These are phyloP conservation scores for Gaultheria prostrata DNA, from an alignment of 148 eudicot species.

Conservation along the genomic window DNA sequence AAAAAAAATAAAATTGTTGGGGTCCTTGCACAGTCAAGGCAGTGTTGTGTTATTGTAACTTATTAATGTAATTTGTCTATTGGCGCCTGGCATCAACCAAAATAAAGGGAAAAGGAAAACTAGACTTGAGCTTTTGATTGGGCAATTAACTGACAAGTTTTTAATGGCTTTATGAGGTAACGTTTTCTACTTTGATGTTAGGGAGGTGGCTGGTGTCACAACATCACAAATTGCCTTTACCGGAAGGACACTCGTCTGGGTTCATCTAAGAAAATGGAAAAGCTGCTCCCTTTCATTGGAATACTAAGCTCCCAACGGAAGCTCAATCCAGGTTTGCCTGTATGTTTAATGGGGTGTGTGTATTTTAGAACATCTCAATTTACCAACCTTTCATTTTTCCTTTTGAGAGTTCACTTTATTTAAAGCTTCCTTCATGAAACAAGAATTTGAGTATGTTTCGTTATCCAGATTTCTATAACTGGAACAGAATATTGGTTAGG, in stretches of 20 bases:
- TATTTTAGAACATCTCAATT: background rate
- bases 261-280: conserved; percentile 64
- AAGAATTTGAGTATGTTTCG: background rate
- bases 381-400: background rate
- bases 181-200: conserved; percentile 11
- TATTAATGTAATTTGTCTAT: no score
- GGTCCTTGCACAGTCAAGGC: no score
- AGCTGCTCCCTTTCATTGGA: conserved; percentile 62
- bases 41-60: no score
- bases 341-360: background rate
- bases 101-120: no score
- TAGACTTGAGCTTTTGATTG: no score
- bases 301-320: conserved; percentile 48
- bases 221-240: conserved; percentile 51
- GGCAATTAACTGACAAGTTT: background rate
- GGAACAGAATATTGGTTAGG: conserved; percentile 85
- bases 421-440: background rate
- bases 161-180: background rate
- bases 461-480: conserved; percentile 75
- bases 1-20: no score
- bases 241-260: conserved; percentile 61
- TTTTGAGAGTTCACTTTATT: background rate
- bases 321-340: conserved; percentile 58
- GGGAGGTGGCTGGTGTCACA: conserved; percentile 98
- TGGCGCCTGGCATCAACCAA: no score